Evolutionary conservation across 75 land plant species (phyloP).

Genomic region (Picea sitchensis): DNA sequence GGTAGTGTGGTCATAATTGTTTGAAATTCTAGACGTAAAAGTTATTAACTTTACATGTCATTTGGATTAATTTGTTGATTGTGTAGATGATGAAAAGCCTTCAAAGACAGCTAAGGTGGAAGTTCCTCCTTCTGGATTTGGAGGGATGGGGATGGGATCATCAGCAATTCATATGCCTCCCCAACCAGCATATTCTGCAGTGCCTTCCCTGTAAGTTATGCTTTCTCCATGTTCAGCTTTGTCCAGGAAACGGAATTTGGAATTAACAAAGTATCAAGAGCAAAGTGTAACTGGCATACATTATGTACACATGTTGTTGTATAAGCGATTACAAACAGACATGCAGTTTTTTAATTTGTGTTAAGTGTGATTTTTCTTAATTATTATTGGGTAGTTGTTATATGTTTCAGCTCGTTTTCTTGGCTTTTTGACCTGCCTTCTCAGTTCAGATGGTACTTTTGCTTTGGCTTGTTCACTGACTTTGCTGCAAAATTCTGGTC

Average conservation of each 20-base stretch:
- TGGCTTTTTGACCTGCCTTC: not conserved
- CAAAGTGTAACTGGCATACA: no score
- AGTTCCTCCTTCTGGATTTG: slow-evolving; percentile 40
- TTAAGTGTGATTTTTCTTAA: not conserved
- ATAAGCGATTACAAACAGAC: no score
- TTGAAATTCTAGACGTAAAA: not conserved
- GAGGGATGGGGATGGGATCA: slow-evolving; percentile 52
- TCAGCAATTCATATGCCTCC: slow-evolving; percentile 57
- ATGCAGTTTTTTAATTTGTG: not conserved
- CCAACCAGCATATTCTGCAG: slow-evolving; percentile 51
- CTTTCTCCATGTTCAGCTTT: slow-evolving; percentile 13
- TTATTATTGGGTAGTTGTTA: not conserved
- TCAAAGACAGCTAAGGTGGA: slow-evolving; percentile 83
- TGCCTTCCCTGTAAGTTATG: slow-evolving; percentile 61
- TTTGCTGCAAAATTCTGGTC: not conserved
- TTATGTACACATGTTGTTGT: no score
- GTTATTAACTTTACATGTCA: not conserved
- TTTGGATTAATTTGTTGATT: not conserved
- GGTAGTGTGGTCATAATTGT: not conserved
- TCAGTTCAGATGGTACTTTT: not conserved
- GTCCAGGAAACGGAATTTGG: not conserved
- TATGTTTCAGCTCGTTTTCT: not conserved
- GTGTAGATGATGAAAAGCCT: slow-evolving; percentile 80
- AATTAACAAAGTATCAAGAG: no score
- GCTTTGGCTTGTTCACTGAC: not conserved